A percentile compares a stretch with the other conserved stretches of the same genome.
These are phyloP conservation scores for Platanthera zijinensis DNA, from an alignment of 106 monocot species.

Conservation along the genomic window DNA sequence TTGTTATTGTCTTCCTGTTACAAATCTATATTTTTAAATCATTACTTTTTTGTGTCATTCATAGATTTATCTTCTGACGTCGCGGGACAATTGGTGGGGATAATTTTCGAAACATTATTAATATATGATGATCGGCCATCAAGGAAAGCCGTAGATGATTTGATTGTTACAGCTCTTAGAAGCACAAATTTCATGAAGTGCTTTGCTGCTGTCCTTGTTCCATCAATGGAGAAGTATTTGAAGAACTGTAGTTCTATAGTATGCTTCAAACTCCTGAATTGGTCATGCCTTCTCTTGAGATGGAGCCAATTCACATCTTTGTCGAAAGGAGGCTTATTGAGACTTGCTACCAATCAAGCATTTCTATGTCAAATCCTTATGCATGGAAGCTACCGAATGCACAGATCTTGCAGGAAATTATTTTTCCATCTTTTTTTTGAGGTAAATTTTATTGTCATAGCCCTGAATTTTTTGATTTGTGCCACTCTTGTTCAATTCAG, in stretches of 20 bases:
- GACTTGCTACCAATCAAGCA: conserved; percentile 63
- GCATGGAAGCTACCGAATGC: conserved; percentile 41
- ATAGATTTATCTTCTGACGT: conserved; percentile 55
- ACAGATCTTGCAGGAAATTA: conserved; percentile 49
- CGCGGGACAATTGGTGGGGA: conserved; percentile 43
- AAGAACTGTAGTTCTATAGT: conserved; percentile 46
- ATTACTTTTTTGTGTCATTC: conserved; percentile 9
- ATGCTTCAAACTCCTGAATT: conserved; percentile 68
- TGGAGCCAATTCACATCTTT: conserved; percentile 60
- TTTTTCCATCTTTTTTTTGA: conserved; percentile 62
- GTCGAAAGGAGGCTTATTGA: conserved; percentile 72
- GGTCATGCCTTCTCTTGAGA: conserved; percentile 80
- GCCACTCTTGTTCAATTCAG: not conserved
- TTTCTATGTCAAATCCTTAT: conserved; percentile 45
- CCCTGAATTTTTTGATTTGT: not conserved
- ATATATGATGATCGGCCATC: conserved; percentile 83
- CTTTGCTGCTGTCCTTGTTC: conserved; percentile 75
- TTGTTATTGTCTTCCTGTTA: not conserved
- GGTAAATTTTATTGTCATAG: conserved; percentile 27
- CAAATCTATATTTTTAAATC: not conserved
- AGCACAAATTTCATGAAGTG: conserved; percentile 67
- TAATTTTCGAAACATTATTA: conserved; percentile 66
- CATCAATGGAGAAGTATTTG: conserved; percentile 61
- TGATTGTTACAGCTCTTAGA: conserved; percentile 49
- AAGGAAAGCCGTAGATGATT: conserved; percentile 74